These are phyloP conservation scores for Hevea brasiliensis DNA, from an alignment of 345 rosid species.

Conservation along the genomic window DNA sequence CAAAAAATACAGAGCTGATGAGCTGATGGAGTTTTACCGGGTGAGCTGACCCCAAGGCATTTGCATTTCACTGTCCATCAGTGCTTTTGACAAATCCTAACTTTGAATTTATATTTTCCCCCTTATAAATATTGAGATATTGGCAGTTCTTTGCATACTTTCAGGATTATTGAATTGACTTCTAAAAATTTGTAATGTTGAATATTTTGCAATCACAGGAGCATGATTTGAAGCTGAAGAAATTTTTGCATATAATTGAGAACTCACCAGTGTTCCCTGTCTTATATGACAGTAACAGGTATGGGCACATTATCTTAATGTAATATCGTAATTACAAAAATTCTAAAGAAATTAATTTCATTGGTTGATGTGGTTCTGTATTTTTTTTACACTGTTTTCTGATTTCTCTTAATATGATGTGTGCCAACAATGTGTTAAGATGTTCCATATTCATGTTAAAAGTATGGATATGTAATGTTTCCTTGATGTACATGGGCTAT, in stretches of 20 bases:
- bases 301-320: conserved; percentile 17
- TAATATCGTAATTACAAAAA: not conserved
- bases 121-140: conserved; percentile 1
- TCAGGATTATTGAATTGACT: not conserved
- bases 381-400: not conserved
- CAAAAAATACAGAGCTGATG: conserved; percentile 69
- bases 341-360: not conserved
- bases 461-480: not conserved
- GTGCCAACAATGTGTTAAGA: not conserved
- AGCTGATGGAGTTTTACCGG: conserved; percentile 74
- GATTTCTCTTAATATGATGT: not conserved
- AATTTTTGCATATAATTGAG: conserved; percentile 87
- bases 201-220: conserved; percentile 31
- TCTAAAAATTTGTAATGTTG: conserved; percentile 1
- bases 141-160: conserved; percentile 6
- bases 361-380: not conserved
- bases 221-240: conserved; percentile 91
- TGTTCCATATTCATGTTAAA: not conserved
- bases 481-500: not conserved
- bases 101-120: not conserved
- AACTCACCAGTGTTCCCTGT: conserved; percentile 82
- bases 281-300: conserved; percentile 74
- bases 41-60: conserved; percentile 33
- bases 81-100: not conserved
- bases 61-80: conserved; percentile 1